Evolutionary conservation across 495 filamentous ascomycete species (phyloP).

Genomic region (Hypoxylon rickii): DNA sequence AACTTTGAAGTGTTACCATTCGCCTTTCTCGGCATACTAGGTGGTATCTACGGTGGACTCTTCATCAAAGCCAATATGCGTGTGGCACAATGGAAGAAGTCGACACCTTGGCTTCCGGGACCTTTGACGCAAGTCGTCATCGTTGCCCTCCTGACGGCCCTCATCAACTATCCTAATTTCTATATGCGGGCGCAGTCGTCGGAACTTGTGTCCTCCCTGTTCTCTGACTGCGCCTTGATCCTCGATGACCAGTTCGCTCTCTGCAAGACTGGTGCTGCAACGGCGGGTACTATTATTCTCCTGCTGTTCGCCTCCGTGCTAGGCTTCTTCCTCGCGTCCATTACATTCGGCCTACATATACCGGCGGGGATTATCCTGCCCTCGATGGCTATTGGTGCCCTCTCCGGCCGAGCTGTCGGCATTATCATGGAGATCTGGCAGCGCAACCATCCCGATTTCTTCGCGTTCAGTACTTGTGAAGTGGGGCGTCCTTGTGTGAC

Average conservation of each 20-base stretch:
- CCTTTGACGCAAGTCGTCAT: conserved; percentile 77
- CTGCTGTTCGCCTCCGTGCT: conserved; percentile 78
- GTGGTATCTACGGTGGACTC: conserved; percentile 89
- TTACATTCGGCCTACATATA: conserved; percentile 96
- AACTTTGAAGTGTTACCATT: conserved; percentile 93
- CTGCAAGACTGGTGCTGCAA: conserved; percentile 74
- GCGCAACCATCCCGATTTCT: conserved; percentile 70
- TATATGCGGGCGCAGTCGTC: conserved; percentile 94
- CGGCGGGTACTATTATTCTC: conserved; percentile 75
- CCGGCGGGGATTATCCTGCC: conserved; percentile 96
- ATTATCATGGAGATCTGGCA: conserved; percentile 91
- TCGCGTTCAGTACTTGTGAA: conserved; percentile 80
- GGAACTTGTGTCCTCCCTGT: conserved; percentile 88
- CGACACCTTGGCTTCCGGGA: conserved; percentile 58
- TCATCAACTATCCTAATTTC: conserved; percentile 92
- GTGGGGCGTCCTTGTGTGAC: conserved; percentile 91
- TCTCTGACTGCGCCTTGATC: conserved; percentile 82
- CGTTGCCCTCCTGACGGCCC: conserved; percentile 76
- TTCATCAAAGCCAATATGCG: conserved; percentile 95
- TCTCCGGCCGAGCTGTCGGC: conserved; percentile 89
- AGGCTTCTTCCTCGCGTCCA: conserved; percentile 81
- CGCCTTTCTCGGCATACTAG: conserved; percentile 81
- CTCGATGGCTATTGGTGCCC: conserved; percentile 94
- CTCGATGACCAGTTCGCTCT: conserved; percentile 84
- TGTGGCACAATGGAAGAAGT: conserved; percentile 80